Conservation (phyloP, 2,329 filamentous ascomycete species). For the Aspergillus chevalieri region DNA sequence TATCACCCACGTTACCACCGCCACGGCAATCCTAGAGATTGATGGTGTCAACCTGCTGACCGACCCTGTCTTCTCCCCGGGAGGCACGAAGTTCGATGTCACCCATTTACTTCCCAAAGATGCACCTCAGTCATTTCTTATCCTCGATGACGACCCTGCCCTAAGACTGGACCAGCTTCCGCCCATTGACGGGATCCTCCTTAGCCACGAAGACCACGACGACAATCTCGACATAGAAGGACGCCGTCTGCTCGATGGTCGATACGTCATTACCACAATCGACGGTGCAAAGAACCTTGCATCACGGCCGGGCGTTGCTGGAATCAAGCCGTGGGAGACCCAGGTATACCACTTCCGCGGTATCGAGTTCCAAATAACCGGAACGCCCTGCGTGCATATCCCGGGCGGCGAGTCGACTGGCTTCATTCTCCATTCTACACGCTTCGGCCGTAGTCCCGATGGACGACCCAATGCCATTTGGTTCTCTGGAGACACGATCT, state of each 20-base stretch:
- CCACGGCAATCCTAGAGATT: conserved; percentile 41
- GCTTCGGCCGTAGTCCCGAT: conserved; percentile 30
- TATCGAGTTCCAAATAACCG: conserved; percentile 34
- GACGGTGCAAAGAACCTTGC: not conserved
- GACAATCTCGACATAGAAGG: not conserved
- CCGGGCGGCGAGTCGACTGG: conserved; percentile 41
- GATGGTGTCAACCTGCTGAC: conserved; percentile 37
- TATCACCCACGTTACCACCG: conserved; percentile 43
- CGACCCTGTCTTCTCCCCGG: conserved; percentile 34
- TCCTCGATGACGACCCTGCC: not conserved
- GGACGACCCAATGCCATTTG: not conserved
- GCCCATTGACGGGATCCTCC: not conserved
- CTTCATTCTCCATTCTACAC: conserved; percentile 33
- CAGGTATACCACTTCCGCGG: conserved; percentile 9
- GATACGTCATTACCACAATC: not conserved
- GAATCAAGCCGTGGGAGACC: not conserved
- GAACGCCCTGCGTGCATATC: conserved; percentile 39
- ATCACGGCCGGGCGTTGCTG: not conserved
- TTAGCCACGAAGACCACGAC: not conserved
- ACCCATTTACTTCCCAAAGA: not conserved
- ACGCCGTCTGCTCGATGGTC: not conserved
- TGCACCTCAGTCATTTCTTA: not conserved
- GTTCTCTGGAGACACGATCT: conserved; percentile 13
- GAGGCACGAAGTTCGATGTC: conserved; percentile 1
- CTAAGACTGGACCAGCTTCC: not conserved